Evolutionary conservation across 352 stramenopile species (phyloP), one percentile per base, ranked within the genome.

Genomic region (Phytophthora pini): DNA sequence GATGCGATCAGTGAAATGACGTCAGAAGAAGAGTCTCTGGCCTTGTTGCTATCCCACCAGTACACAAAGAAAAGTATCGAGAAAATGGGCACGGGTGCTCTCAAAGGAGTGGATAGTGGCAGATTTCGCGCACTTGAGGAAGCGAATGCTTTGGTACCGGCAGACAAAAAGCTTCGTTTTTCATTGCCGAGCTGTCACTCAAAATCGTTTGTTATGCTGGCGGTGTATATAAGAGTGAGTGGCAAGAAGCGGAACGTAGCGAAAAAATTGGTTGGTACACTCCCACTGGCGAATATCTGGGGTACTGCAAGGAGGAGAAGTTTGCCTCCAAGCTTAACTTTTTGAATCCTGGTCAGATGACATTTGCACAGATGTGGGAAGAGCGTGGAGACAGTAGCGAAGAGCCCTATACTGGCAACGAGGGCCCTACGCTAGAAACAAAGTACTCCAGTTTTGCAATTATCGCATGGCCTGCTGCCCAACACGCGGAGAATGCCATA

Each of bases 291-390:
- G 29, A 52, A 34, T 20, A 41, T 34, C 11, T 57, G 11, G 66
- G 66, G 7, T 12, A 12, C n/a, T 40, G 6, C 12, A 56, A 24
- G n/a, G 27, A 58, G 2, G 5, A 32, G 13, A 52, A 52, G 5
- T n/a, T 17, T 9, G 38, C 8, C 10, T 20, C 22, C 32, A 8
- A 48, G 15, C 22, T 74, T 7, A 70, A 63, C 12, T 70, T 74
- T 13, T 45, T 77, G 12, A 77, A 74, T 50, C 70, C 65, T 15
- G 43, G 47, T 6, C 26, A 48, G 9, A 53, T 65, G 39, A 60
- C 60, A 2, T 40, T 63, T 17, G 8, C 11, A 15, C 43, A 73
- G 36, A 8, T 63, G 2, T 76, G 58, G 64, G 24, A 61, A 22
- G 11, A 26, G 0, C 61, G 56, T 8, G 61, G 61, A 15, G 36